A percentile compares a stretch with the other conserved stretches of the same genome.
phyloP scores from a whole-genome alignment of 176 grass and related monocot species.

The Aegilops umbellulata region DNA sequence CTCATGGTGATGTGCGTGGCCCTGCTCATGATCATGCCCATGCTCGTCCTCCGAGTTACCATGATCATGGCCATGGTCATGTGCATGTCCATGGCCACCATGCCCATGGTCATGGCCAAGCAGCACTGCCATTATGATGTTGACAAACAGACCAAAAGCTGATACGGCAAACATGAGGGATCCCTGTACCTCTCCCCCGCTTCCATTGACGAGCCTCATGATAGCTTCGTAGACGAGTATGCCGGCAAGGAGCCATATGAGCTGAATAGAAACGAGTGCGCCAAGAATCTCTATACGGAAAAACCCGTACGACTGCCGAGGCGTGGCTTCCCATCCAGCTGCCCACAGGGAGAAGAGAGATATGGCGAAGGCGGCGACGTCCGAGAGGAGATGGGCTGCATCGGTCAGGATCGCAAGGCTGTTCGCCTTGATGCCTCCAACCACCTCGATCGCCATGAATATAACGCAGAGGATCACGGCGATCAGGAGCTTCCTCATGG shows the following conservation, averaged over 20 bases:
- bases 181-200: constrained; percentile 64
- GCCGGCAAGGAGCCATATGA: constrained; percentile 95
- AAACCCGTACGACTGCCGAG: constrained; percentile 86
- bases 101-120: constrained; percentile 98
- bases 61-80: constrained; percentile 39
- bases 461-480: constrained; percentile 77
- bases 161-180: constrained; percentile 93
- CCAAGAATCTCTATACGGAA: constrained; percentile 91
- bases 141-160: constrained; percentile 88
- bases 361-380: constrained; percentile 91
- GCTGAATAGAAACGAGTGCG: constrained; percentile 87
- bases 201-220: constrained; percentile 66
- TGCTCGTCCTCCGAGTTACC: constrained; percentile 20
- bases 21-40: constrained; percentile 37
- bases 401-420: constrained; percentile 95
- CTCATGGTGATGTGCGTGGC: constrained; percentile 35
- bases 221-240: constrained; percentile 97
- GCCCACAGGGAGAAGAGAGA: constrained; percentile 96
- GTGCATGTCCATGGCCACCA: constrained; percentile 46
- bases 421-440: constrained; percentile 93
- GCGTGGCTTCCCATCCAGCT: constrained; percentile 92
- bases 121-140: constrained; percentile 88
- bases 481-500: constrained; percentile 88
- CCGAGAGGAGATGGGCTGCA: constrained; percentile 93
- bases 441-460: constrained; percentile 91